These are phyloP conservation scores for Rosellinia necatrix DNA, from an alignment of 2,329 filamentous ascomycete species.

Conservation along the genomic window DNA sequence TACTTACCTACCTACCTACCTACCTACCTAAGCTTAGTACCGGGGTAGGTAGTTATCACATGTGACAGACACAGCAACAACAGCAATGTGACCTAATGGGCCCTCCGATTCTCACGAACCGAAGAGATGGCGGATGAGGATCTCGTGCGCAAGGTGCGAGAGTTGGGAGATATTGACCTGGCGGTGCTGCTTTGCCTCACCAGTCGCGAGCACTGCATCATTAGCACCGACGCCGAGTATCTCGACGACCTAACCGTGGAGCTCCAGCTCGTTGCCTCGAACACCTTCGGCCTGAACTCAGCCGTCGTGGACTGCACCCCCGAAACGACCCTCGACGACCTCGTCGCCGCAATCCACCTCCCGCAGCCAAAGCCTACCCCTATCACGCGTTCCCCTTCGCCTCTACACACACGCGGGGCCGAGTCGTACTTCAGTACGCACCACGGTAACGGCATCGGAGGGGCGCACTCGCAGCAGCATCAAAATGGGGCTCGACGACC, in stretches of 20 bases:
- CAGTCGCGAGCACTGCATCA: slow-evolving; percentile 83
- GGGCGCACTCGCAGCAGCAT: slow-evolving; percentile 7
- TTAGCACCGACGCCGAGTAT: slow-evolving; percentile 69
- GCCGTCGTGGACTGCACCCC: slow-evolving; percentile 74
- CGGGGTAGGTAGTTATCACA: not conserved
- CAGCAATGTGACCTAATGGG: slow-evolving; percentile 30
- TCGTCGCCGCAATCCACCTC: slow-evolving; percentile 71
- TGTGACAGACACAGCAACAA: not conserved
- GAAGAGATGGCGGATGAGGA: slow-evolving; percentile 62
- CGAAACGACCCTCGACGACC: slow-evolving; percentile 78
- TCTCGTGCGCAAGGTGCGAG: slow-evolving; percentile 72
- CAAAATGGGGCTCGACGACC: slow-evolving; percentile 1
- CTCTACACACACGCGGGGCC: slow-evolving; percentile 31
- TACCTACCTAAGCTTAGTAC: too few relatives aligned
- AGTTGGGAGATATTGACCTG: slow-evolving; percentile 84
- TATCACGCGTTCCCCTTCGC: slow-evolving; percentile 32
- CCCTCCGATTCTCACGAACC: slow-evolving; percentile 13
- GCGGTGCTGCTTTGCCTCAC: slow-evolving; percentile 82
- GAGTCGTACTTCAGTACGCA: slow-evolving; percentile 26
- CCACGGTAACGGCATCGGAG: not conserved
- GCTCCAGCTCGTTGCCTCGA: slow-evolving; percentile 70
- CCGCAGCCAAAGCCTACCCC: slow-evolving; percentile 36
- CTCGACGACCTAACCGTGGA: slow-evolving; percentile 75
- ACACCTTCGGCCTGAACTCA: slow-evolving; percentile 74
- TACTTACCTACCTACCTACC: too few relatives aligned